Conservation (phyloP, 139 green algal species). For the Diplosphaera chodatii region DNA sequence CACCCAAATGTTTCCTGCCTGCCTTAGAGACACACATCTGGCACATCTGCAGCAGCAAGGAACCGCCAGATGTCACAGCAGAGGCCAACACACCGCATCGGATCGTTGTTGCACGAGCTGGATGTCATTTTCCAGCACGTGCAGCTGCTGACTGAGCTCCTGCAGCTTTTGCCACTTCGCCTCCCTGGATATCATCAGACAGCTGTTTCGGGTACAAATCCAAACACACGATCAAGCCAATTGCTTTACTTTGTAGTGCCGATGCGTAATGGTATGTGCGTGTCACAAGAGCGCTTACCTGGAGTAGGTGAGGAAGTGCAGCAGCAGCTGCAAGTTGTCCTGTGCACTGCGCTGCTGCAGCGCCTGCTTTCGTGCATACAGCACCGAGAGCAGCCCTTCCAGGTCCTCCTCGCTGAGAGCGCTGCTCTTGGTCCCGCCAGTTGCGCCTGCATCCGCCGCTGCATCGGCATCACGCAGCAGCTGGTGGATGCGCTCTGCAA, state of each 20-base stretch:
- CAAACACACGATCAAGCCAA: no score
- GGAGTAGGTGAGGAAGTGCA: conserved; percentile 68
- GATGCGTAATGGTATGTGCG: no score
- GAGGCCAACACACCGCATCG: not conserved
- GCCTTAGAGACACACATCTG: no score
- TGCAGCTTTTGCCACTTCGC: conserved; percentile 31
- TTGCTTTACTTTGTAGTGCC: no score
- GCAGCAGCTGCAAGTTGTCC: conserved; percentile 60
- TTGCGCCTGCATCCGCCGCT: no score
- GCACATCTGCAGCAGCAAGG: no score
- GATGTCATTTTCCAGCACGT: conserved; percentile 54
- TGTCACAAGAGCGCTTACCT: no score
- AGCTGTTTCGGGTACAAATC: no score
- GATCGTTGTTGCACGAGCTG: conserved; percentile 18
- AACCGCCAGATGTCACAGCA: no score
- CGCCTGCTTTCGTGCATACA: conserved; percentile 35
- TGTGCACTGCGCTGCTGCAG: conserved; percentile 44
- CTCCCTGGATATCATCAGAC: no score
- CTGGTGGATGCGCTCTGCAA: conserved; percentile 22
- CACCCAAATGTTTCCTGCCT: no score
- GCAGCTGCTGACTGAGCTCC: conserved; percentile 50
- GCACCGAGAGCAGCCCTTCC: conserved; percentile 42
- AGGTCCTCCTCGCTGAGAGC: conserved; percentile 25
- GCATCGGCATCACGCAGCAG: not conserved
- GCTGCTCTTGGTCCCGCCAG: not conserved